Base-by-base conservation (phyloP, 805 yeast genomes). In the Yamadazyma olivae region DNA sequence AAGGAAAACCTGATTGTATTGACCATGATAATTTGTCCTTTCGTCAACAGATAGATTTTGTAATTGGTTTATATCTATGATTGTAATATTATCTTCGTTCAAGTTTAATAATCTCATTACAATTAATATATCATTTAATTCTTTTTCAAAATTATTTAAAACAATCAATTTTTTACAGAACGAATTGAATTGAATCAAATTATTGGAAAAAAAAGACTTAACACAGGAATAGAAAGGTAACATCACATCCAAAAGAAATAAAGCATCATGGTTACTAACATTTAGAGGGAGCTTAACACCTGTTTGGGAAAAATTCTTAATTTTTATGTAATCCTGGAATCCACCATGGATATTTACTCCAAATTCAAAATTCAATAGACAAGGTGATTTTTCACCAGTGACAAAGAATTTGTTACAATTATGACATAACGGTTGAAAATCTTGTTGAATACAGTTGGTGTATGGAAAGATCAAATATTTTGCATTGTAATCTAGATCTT, bases 291-390 rank as follows among this genome's bases (percentile, higher is more conserved):
- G 38, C 14, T 40, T 42, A 9, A 66, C 44, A 25, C 34, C 38
- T 3, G 38, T 26, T 28, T 65, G 44, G 16, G 51, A 38, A 19
- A 50, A 33, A 13, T 48, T 45, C 0, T 68, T 61, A 28, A 66
- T 48, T 24, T 53, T 49, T 20, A 67, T 41, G 38, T 41, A 59
- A 29, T 66, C 70, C 43, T 65, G 71, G 14, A 67, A 44, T 3
- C 71, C 71, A 6, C 72, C 72, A 32, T 65, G 60, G 3, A 66
- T 32, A 31, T 58, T 59, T 9, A 34, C 37, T 2, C 72, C 72
- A 44, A 59, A 61, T 5, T 50, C 53, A 32, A 53, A 46, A 19
- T 43, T 36, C 3, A 36, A 32, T 3, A 44, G 17, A 36, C 72
- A 66, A 3, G 54, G 53, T 21, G 27, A 14, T 6, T 13, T 18